A percentile compares a stretch with the other conserved stretches of the same genome.
phyloP scores from a whole-genome alignment of 1,284 basidiomycete genomes.

The Ustilago loliicola region DNA sequence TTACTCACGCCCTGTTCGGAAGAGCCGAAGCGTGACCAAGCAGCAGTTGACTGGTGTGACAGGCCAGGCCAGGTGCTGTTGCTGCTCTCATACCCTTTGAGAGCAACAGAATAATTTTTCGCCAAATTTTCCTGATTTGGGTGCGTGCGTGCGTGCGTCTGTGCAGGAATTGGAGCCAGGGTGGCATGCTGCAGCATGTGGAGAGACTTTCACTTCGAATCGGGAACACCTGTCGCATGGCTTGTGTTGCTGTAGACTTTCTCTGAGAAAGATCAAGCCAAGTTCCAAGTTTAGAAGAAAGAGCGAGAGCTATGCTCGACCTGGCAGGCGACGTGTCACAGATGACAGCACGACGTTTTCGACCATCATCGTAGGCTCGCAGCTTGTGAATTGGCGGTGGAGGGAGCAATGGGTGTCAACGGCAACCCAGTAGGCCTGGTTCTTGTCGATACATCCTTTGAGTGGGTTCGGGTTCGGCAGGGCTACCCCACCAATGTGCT shows the following conservation, averaged over 20 bases:
- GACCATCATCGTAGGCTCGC: too few relatives aligned
- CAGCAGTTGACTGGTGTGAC: background rate
- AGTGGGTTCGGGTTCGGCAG: too few relatives aligned
- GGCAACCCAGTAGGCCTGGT: too few relatives aligned
- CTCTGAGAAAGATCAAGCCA: background rate
- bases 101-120: background rate
- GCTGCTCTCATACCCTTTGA: too few relatives aligned
- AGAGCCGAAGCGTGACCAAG: conserved; percentile 17
- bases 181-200: background rate
- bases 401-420: too few relatives aligned
- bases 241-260: too few relatives aligned
- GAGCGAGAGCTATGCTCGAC: too few relatives aligned
- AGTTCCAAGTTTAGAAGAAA: background rate
- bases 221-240: too few relatives aligned
- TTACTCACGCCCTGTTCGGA: conserved; percentile 1
- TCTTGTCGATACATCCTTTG: too few relatives aligned
- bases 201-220: background rate
- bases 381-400: too few relatives aligned
- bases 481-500: background rate
- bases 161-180: background rate
- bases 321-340: too few relatives aligned
- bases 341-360: too few relatives aligned
- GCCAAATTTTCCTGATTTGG: conserved; percentile 2
- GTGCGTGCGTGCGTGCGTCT: background rate
- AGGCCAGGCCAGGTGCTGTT: background rate